Base-by-base conservation (phyloP, 2,329 filamentous ascomycete species). In the Neonectria punicea region DNA sequence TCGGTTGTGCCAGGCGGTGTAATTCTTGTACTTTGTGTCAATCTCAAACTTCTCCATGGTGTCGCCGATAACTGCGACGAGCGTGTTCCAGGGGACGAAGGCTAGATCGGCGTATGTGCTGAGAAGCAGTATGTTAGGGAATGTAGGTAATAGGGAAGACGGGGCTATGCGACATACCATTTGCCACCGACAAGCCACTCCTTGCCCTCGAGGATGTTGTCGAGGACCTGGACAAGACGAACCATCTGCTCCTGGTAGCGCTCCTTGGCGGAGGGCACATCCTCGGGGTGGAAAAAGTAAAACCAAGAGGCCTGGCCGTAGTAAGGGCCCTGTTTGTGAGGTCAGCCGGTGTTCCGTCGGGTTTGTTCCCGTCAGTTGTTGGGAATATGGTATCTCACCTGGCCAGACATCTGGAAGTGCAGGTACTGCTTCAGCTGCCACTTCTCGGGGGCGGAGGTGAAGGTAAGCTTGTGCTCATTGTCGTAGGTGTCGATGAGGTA, bases 361-460 rank as follows among this genome's bases (percentile, higher is more conserved):
- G 25, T 16, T 36, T 36, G 8, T 43, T 20, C 9, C n/a, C n/a
- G n/a, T n/a, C n/a, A n/a, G n/a, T n/a, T n/a, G n/a, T 5, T n/a
- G 16, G 18, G 14, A n/a, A 16, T 25, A 11, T n/a, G 13, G 14
- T 13, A 11, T 14, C 61, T 43, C 59, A 74, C 73, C 66, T 80
- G 79, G 14, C 80, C 79, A 16, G 77, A 80, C 67, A 76, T 76
- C 54, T 81, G 79, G 63, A 80, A 80, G 68, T 77, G 71, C 11
- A 80, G 70, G 63, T 74, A 80, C 69, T 80, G 78, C 67, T 77
- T 78, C 49, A 75, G 59, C 4, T 66, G 64, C 67, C 73, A 77
- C 57, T 75, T 75, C 30, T 79, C 77, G n/a, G 64, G 62, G 18
- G 58, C 60, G 5, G 63, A 65, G n/a, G 66, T 57, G 47, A 70